Evolutionary conservation across 345 rosid genomes (phyloP), one percentile per base, ranked within the genome.

Genomic region (Zanthoxylum bungeanum): DNA sequence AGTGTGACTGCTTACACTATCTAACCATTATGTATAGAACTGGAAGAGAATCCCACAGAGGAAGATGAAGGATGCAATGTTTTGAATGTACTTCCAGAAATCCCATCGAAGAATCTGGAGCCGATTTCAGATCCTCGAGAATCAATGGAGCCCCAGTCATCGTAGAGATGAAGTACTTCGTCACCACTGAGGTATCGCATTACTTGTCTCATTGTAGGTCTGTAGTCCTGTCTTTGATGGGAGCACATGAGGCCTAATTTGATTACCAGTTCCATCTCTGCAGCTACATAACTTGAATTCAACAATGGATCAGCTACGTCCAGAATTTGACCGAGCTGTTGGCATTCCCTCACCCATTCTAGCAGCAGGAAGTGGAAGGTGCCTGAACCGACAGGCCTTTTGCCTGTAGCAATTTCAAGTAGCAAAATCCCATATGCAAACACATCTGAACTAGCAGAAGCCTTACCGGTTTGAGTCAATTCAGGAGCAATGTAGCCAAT

Each of bases 401-500:
- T 75, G 4, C 95, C 95, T 0, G 85, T 76, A 6, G 79, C 92
- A 24, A 87, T 73, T 80, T 91, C 98, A 2, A 91, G 85, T 24
- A 93, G 82, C 56, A 93, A 60, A 66, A 87, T 83, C 16, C 95
- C 97, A 1, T 75, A 89, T 0, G 98, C 91, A 5, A 74, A 91
- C 68, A 89, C 89, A 66, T 93, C 97, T 0, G 98, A 81, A 63
- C 92, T 77, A 7, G 90, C 71, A 4, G 92, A 85, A 9, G 92
- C 82, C 81, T 82, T 88, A 11, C 92, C 95, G 0, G 88, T 84
- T 39, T 94, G 83, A 9, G 86, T 82, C 68, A 89, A 31, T 72
- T 93, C 98, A 0, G 97, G 97, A 1, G 98, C 90, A 30, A 93
- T 80, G 70, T 93, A 93, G 71, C 97, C 97, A 10, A 91, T 65